Conservation (phyloP, 73 alveolate genomes). For the Uronychia binucleata region DNA sequence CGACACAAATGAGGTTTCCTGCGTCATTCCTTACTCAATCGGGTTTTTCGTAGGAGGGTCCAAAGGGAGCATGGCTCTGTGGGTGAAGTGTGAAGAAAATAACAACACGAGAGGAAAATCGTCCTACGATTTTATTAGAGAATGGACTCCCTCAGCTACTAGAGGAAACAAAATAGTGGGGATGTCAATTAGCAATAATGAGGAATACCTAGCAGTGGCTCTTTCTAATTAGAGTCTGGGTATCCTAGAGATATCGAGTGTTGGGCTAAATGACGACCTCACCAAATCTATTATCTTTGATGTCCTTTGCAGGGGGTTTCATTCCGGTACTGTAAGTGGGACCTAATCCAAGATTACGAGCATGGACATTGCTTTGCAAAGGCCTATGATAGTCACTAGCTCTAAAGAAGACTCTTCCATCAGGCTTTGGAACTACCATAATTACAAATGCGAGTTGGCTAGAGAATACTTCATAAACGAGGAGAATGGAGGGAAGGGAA, state of each 20-base stretch:
- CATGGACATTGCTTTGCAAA: conserved; percentile 92
- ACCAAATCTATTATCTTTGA: conserved; percentile 50
- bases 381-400: conserved; percentile 95
- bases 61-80: conserved; percentile 81
- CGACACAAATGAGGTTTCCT: conserved; percentile 21
- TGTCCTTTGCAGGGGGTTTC: conserved; percentile 92
- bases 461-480: conserved; percentile 14
- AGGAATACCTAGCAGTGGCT: conserved; percentile 91
- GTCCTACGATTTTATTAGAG: conserved; percentile 63
- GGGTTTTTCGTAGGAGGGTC: conserved; percentile 83
- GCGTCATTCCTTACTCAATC: conserved; percentile 60
- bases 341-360: conserved; percentile 38
- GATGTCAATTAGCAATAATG: conserved; percentile 83
- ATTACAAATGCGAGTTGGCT: conserved; percentile 77
- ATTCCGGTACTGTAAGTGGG: conserved; percentile 76
- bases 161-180: conserved; percentile 62
- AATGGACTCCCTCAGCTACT: conserved; percentile 58
- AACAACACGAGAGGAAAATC: conserved; percentile 48
- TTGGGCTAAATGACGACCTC: conserved; percentile 67
- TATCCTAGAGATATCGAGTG: conserved; percentile 48
- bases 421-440: conserved; percentile 95
- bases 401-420: conserved; percentile 84
- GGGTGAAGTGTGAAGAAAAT: conserved; percentile 85
- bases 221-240: conserved; percentile 95
- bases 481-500: conserved; percentile 49